A percentile compares a stretch with the other conserved stretches of the same genome.
Conservation (phyloP, 345 rosid genomes). For the Brassica juncea region DNA sequence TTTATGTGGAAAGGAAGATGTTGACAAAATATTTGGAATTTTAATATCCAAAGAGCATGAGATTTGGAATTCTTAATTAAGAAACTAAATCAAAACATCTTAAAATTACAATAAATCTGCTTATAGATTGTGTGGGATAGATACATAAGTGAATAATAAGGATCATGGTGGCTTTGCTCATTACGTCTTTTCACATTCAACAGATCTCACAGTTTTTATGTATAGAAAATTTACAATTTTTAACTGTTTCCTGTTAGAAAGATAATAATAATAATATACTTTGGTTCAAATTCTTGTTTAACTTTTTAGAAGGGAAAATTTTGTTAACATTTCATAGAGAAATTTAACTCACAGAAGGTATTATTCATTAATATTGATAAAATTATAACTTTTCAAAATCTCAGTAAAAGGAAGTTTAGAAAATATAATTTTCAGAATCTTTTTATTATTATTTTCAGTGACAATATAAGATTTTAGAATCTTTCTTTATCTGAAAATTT, state of each 20-base stretch:
- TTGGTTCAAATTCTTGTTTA: neutral
- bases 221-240: neutral
- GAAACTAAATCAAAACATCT: neutral
- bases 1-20: neutral
- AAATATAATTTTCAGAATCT: too few species aligned
- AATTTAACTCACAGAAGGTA: neutral
- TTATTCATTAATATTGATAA: neutral
- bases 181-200: neutral
- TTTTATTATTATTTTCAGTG: neutral
- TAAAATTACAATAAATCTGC: neutral
- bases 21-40: neutral
- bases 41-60: neutral
- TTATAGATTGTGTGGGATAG: neutral
- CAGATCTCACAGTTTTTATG: neutral
- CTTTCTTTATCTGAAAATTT: neutral
- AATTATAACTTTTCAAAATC: neutral
- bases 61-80: neutral
- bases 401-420: neutral
- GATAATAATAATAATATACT: neutral
- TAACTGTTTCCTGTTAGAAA: neutral
- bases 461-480: neutral
- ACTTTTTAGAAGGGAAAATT: neutral
- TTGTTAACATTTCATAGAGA: neutral
- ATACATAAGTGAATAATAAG: neutral
- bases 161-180: neutral